These are phyloP conservation scores for Pythium periplocum DNA, from an alignment of 352 stramenopile genomes.

Conservation along the genomic window DNA sequence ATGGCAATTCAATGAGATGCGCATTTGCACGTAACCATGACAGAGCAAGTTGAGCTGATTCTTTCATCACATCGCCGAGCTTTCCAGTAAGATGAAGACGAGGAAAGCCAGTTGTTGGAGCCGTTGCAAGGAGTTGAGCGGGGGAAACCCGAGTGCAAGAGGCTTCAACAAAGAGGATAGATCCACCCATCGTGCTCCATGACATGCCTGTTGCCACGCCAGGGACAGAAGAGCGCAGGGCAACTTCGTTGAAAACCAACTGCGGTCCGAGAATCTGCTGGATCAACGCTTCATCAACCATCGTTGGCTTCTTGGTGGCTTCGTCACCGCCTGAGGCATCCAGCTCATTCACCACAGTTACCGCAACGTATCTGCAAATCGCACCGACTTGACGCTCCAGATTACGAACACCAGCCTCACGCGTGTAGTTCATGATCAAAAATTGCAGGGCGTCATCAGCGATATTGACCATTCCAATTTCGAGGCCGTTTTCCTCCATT, in stretches of 20 bases:
- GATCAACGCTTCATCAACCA: slow-evolving; percentile 48
- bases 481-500: slow-evolving; percentile 67
- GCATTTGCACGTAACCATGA: slow-evolving; percentile 75
- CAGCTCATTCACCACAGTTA: slow-evolving; percentile 59
- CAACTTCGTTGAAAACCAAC: slow-evolving; percentile 72
- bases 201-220: slow-evolving; percentile 81
- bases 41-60: slow-evolving; percentile 80
- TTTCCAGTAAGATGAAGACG: slow-evolving; percentile 66
- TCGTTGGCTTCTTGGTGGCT: slow-evolving; percentile 12
- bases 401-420: slow-evolving; percentile 83
- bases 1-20: slow-evolving; percentile 43
- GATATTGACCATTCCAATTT: slow-evolving; percentile 36
- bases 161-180: slow-evolving; percentile 85
- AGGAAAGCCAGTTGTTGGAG: slow-evolving; percentile 21
- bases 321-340: slow-evolving; percentile 13
- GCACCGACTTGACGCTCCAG: slow-evolving; percentile 74
- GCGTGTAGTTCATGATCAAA: slow-evolving; percentile 80
- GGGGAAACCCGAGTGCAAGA: slow-evolving; percentile 46
- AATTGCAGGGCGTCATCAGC: slow-evolving; percentile 56
- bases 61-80: slow-evolving; percentile 86
- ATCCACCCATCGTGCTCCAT: slow-evolving; percentile 72
- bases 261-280: slow-evolving; percentile 59
- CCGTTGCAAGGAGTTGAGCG: slow-evolving; percentile 18
- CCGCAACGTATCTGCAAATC: slow-evolving; percentile 69
- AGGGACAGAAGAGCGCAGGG: slow-evolving; percentile 53